Conservation (phyloP, 352 stramenopile species). For the Pythium grandisporangium region DNA sequence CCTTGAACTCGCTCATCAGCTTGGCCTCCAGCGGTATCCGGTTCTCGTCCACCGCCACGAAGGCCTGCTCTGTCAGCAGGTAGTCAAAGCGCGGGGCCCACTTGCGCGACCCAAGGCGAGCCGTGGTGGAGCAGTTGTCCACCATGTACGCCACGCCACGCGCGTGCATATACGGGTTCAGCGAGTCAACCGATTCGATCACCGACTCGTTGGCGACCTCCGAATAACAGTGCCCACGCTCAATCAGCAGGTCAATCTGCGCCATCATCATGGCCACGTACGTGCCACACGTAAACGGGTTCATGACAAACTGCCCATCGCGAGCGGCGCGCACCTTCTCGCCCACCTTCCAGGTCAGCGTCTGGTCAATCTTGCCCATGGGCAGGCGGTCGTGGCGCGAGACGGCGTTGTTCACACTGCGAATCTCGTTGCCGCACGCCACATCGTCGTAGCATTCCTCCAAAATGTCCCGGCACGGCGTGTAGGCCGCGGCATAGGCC, state of each 20-base stretch:
- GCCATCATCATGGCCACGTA: slow-evolving; percentile 99
- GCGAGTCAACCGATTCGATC: slow-evolving; percentile 97
- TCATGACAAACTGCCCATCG: slow-evolving; percentile 95
- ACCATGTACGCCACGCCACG: slow-evolving; percentile 98
- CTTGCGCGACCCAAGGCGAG: slow-evolving; percentile 95
- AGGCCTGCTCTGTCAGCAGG: slow-evolving; percentile 96
- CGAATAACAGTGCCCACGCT: slow-evolving; percentile 95
- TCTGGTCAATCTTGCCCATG: slow-evolving; percentile 97
- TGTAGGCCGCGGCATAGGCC: slow-evolving; percentile 95
- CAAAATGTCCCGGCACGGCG: slow-evolving; percentile 94
- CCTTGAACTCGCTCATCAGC: slow-evolving; percentile 93
- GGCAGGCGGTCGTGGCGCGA: slow-evolving; percentile 91
- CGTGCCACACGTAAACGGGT: slow-evolving; percentile 95
- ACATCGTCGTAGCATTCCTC: slow-evolving; percentile 99
- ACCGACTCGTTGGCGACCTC: slow-evolving; percentile 98
- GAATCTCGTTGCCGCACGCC: slow-evolving; percentile 96
- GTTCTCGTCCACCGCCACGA: slow-evolving; percentile 93
- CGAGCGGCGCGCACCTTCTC: slow-evolving; percentile 93
- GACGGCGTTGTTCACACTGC: slow-evolving; percentile 96
- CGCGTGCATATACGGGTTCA: slow-evolving; percentile 99
- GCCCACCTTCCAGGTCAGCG: slow-evolving; percentile 95
- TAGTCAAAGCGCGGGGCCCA: slow-evolving; percentile 98
- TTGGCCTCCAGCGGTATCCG: slow-evolving; percentile 70
- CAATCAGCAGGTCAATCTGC: slow-evolving; percentile 96
- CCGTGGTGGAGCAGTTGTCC: slow-evolving; percentile 99